These are phyloP conservation scores for Hamamelis virginiana DNA, from an alignment of 164 flowering plant species.

Conservation along the genomic window DNA sequence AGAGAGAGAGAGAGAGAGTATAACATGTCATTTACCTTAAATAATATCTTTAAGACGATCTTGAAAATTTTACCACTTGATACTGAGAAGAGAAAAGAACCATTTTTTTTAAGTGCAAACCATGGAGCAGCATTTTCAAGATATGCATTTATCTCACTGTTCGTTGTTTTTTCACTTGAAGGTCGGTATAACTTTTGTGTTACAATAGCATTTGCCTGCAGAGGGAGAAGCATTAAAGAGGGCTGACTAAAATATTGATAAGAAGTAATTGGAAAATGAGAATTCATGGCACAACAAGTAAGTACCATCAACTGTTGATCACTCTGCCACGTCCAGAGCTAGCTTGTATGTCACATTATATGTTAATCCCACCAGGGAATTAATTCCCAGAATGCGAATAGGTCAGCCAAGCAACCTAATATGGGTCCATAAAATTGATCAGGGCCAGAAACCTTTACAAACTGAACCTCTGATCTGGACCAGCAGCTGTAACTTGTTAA, in stretches of 20 bases:
- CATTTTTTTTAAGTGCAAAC: slow-evolving; percentile 92
- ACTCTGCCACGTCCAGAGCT: slow-evolving; percentile 70
- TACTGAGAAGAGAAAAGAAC: slow-evolving; percentile 85
- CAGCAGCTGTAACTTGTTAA: too few relatives aligned
- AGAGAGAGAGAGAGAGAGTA: too few relatives aligned
- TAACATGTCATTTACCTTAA: slow-evolving; percentile 62
- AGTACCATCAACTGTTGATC: too few relatives aligned
- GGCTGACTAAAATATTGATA: background rate
- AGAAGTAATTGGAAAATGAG: background rate
- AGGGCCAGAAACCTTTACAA: too few relatives aligned
- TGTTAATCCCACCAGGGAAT: slow-evolving; percentile 72
- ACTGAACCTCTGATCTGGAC: too few relatives aligned
- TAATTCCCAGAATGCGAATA: slow-evolving; percentile 86
- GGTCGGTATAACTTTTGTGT: slow-evolving; percentile 77
- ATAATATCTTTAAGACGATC: slow-evolving; percentile 93
- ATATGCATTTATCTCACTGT: slow-evolving; percentile 69
- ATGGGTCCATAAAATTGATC: too few relatives aligned
- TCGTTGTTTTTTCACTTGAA: slow-evolving; percentile 74
- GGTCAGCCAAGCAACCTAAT: slow-evolving; percentile 74
- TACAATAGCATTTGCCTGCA: slow-evolving; percentile 63
- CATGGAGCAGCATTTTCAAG: slow-evolving; percentile 83
- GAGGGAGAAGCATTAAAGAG: too few relatives aligned
- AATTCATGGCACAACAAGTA: background rate
- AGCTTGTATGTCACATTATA: slow-evolving; percentile 85
- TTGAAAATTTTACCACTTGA: slow-evolving; percentile 86